Percentiles rank a stretch among this genome's conserved stretches.
Evolutionary conservation across 768 basidiomycete species (phyloP).

Genomic region (Pholiota microspora): DNA sequence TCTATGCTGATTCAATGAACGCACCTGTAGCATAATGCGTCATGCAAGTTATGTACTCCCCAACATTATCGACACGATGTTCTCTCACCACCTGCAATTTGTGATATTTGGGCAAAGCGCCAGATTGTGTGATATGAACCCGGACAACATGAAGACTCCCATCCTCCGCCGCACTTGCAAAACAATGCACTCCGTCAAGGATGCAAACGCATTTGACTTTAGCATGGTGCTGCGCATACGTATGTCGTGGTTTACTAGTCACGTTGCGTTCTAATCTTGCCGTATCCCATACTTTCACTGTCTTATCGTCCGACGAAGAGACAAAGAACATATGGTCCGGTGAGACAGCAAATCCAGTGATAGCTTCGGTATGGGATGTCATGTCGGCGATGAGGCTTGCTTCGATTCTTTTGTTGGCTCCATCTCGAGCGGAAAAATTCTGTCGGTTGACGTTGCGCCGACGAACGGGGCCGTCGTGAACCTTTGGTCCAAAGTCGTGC

Average conservation of each 20-base stretch:
- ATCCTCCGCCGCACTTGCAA: slow-evolving; percentile 83
- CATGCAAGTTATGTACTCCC: slow-evolving; percentile 85
- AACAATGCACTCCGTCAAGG: slow-evolving; percentile 85
- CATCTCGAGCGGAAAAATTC: slow-evolving; percentile 66
- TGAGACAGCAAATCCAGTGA: slow-evolving; percentile 82
- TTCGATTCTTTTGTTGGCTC: slow-evolving; percentile 57
- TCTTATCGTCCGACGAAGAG: slow-evolving; percentile 91
- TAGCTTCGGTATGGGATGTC: slow-evolving; percentile 73
- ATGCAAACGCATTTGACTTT: slow-evolving; percentile 70
- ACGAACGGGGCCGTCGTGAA: slow-evolving; percentile 79
- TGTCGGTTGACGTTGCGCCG: slow-evolving; percentile 74
- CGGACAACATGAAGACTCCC: slow-evolving; percentile 83
- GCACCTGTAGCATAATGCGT: slow-evolving; percentile 75
- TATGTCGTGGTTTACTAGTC: slow-evolving; percentile 49
- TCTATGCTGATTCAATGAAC: slow-evolving; percentile 3
- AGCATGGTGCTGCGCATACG: slow-evolving; percentile 60
- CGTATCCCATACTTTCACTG: slow-evolving; percentile 90
- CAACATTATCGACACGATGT: slow-evolving; percentile 66
- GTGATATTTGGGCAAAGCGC: slow-evolving; percentile 77
- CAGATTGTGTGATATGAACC: slow-evolving; percentile 68
- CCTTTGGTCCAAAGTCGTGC: slow-evolving; percentile 88
- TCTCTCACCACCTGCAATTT: slow-evolving; percentile 82
- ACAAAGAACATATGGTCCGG: slow-evolving; percentile 96
- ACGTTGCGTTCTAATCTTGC: slow-evolving; percentile 82
- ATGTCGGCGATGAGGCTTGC: slow-evolving; percentile 84